phyloP scores from a whole-genome alignment of 2,329 filamentous ascomycete genomes.

The Coniochaeta prunicola region DNA sequence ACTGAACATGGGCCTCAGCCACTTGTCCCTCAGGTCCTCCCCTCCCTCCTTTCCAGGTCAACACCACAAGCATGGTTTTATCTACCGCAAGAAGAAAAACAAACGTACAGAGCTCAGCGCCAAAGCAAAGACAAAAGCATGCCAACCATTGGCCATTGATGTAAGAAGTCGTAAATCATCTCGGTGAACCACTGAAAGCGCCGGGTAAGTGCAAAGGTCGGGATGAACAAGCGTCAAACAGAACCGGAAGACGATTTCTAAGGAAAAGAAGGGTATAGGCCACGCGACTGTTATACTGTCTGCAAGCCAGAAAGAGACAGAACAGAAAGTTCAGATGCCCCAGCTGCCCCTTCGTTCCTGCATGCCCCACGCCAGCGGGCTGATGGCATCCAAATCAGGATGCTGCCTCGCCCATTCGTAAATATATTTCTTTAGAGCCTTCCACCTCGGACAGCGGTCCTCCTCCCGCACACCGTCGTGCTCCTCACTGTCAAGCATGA shows the following conservation, averaged over 20 bases:
- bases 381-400: slow-evolving; percentile 59
- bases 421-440: slow-evolving; percentile 75
- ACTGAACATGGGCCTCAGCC: background rate
- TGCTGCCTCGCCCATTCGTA: slow-evolving; percentile 86
- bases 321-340: slow-evolving; percentile 47
- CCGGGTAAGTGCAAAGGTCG: background rate
- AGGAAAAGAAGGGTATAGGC: background rate
- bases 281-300: background rate
- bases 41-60: background rate
- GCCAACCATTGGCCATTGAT: background rate
- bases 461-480: slow-evolving; percentile 26
- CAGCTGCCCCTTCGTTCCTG: slow-evolving; percentile 62
- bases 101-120: background rate
- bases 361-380: slow-evolving; percentile 60
- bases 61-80: background rate
- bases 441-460: slow-evolving; percentile 66
- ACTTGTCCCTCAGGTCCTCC: background rate
- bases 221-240: background rate
- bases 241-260: background rate
- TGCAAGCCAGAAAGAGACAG: background rate
- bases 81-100: background rate
- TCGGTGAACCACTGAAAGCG: background rate
- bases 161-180: background rate
- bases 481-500: slow-evolving; percentile 55
- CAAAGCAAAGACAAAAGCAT: background rate